Evolutionary conservation across 1,284 basidiomycete genomes (phyloP), one percentile per base, ranked within the genome.

Genomic region (Heterobasidion parviporum): DNA sequence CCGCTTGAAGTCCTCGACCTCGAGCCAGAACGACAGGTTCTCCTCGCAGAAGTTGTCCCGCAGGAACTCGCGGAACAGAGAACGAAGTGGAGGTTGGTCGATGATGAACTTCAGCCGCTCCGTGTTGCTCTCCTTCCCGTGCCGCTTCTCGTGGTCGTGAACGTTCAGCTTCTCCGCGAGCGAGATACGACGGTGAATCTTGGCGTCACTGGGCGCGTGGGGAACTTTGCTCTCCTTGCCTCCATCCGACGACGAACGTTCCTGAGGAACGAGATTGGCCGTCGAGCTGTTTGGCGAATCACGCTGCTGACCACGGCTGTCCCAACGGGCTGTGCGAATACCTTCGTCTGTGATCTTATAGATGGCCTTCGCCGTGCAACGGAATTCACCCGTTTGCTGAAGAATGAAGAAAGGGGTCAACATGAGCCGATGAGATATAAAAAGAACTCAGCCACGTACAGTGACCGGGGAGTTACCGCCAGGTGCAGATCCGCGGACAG

Each of bases 31-130:
- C 50, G 88, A 87, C 63, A 99, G 74, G 68, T 99, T 99, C 78
- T 99, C 96, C 69, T 99, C 96, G 74, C 94, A 98, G 70, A 98
- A 98, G 71, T 98, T 98, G 53, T 85, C 81, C 47, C 93, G 83
- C 55, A 99, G 73, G 75, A 96, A 97, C 61, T 98, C 96, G 57
- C 96, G 85, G 81, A 99, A 99, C 47, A 98, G 75, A 3, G 83
- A 82, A 12, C 96, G 85, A 35, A 97, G 77, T 26, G 89, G 89
- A 0, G 95, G 92, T 63, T 98, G 94, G 62, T 97, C 94, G 26
- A 99, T 80, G 61, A 99, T 96, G 69, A 92, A 92, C 63, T 85
- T 85, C 53, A 99, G 77, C 50, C 94, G 87, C 59, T 95, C 93
- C 9, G 93, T 92, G 69, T 94, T 92, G 68, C 85, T 88, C 80